These are phyloP conservation scores for Dothideomycetidae sp. DNA, from an alignment of 2,329 filamentous ascomycete species.

Conservation along the genomic window DNA sequence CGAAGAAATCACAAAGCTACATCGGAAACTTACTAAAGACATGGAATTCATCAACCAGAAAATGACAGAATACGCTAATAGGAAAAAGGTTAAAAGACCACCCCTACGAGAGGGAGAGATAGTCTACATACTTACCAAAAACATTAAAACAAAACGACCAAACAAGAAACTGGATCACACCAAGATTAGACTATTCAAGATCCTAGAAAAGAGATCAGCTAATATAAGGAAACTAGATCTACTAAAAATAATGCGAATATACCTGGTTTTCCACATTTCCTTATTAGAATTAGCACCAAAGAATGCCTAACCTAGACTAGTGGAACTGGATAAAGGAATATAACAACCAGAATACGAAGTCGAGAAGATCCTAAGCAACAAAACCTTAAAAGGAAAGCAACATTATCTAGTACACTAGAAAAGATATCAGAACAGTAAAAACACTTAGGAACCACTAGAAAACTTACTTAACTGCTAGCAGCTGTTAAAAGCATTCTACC, in stretches of 20 bases:
- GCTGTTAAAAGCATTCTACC: neutral
- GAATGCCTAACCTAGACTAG: neutral
- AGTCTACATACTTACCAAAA: constrained; percentile 5
- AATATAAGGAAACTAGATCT: constrained; percentile 10
- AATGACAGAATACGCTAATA: neutral
- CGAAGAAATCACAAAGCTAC: constrained; percentile 3
- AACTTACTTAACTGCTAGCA: neutral
- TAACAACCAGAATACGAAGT: neutral
- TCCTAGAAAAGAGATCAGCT: constrained; percentile 5
- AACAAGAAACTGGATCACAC: constrained; percentile 10
- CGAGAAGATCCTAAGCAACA: neutral
- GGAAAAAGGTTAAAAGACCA: constrained; percentile 3
- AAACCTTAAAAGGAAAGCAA: neutral
- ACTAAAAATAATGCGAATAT: constrained; percentile 7
- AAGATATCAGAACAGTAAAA: constrained; percentile 2
- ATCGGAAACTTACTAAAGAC: constrained; percentile 4
- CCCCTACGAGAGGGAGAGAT: constrained; percentile 7
- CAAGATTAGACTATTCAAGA: constrained; percentile 10
- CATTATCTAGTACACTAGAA: constrained; percentile 6
- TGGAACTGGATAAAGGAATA: neutral
- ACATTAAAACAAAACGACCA: constrained; percentile 10
- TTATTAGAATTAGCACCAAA: constrained; percentile 8
- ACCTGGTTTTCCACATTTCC: constrained; percentile 12
- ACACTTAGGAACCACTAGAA: constrained; percentile 6
- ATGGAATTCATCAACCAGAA: neutral